Base-by-base conservation (phyloP, 2,329 filamentous ascomycete species). In the Apiospora pterosperma region DNA sequence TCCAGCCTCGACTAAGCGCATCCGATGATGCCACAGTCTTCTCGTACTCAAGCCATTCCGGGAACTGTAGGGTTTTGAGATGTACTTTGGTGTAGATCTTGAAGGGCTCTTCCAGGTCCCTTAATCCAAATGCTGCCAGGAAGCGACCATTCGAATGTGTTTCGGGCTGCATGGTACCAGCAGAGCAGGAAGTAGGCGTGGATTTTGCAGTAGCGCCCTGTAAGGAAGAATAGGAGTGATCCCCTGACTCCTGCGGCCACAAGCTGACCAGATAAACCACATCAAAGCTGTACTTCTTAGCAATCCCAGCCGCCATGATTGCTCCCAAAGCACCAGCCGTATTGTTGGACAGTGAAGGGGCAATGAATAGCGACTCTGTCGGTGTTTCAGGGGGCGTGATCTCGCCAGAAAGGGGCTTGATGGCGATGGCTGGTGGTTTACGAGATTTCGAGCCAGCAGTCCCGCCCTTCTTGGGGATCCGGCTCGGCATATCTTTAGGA, bases 261-360 rank as follows among this genome's bases (percentile, higher is more conserved):
- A 88, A 75, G 67, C 84, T 87, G 67, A 87, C 81, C 36, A 88
- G 80, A 67, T 88, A 88, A 14, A 88, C 79, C 28, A 88, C 77
- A 67, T 87, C 84, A 62, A 88, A 87, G 62, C 84, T 79, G 72
- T 86, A 86, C 62, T 82, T 81, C 4, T 77, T 79, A 5, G 86
- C 85, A 42, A 88, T 85, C 36, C 83, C 78, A 1, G 84, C 84
- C 8, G 84, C 83, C 71, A 85, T 81, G 59, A 85, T 81, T 8
- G 85, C 85, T 3, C 84, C 85, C 0, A 79, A 76, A 21, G 80
- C 76, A 16, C 81, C 82, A 14, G 81, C 80, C 1, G 76, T 76
- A 41, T 36, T 63, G 4, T 34, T 36, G 5, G 34, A 36, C 34
- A 59, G 48, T 23, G 61, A 38, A 28, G 83, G 75, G 0, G 81